Evolutionary conservation across 2,329 filamentous ascomycete genomes (phyloP), one percentile per base, ranked within the genome.

Genomic region (Ophiostoma himal-ulmi): DNA sequence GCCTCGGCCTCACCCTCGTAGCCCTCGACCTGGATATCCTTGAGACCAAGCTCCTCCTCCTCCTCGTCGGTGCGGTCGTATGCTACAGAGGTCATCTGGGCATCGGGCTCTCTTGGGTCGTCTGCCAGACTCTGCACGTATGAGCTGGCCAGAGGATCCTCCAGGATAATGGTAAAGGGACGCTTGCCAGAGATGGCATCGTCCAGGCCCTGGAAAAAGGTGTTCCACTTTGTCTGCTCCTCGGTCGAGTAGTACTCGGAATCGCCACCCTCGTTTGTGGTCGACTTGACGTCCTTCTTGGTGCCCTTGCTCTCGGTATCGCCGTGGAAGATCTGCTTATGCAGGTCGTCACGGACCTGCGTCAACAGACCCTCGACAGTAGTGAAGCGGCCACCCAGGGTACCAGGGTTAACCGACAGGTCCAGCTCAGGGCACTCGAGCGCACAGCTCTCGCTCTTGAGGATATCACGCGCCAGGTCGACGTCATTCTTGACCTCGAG

Each of bases 361-460:
- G 93, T 95, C 70, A 98, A 84, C 26, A 98, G 87, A 72, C 95
- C 95, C 80, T 99, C 95, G 26, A 99, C 90, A 0, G 95, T 99
- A 26, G 95, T 99, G 83, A 99, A 99, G 71, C 95, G 90, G 22
- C 95, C 95, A 72, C 95, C 95, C 22, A 99, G 88, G 0, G 95
- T 99, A 70, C 95, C 95, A 0, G 94, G 93, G 80, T 96, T 93
- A 73, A 98, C 93, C 69, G 89, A 88, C 13, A 99, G 88, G 75
- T 90, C 88, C 22, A 98, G 88, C 78, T 99, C 94, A 0, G 93
- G 91, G 78, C 93, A 96, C 76, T 90, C 88, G 72, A 99, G 85
- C 14, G 88, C 89, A 77, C 95, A 98, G 36, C 91, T 95, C 80
- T 99, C 95, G 75, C 91, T 93, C 83, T 99, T 99, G 76, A 99